Percentiles rank a stretch among this genome's conserved stretches.
Conservation (phyloP, 257 asterid genomes). For the Capsicum pubescens region DNA sequence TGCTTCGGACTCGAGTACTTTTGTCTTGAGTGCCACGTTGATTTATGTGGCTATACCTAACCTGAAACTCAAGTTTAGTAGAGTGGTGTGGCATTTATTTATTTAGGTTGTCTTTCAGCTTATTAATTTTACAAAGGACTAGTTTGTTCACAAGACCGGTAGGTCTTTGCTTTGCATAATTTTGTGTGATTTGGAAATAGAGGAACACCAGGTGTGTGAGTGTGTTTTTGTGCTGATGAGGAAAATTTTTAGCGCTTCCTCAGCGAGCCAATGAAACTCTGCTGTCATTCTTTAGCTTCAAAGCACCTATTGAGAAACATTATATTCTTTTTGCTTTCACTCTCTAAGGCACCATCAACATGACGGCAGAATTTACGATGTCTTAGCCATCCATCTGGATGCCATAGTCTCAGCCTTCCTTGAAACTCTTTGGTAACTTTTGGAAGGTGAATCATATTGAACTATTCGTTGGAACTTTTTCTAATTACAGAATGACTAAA, state of each 20-base stretch:
- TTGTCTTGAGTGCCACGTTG: background rate
- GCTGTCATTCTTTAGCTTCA: background rate
- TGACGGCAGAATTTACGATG: background rate
- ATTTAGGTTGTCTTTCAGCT: background rate
- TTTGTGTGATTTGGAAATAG: background rate
- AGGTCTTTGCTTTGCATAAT: background rate
- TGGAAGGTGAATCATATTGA: background rate
- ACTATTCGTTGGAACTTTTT: background rate
- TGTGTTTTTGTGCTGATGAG: background rate
- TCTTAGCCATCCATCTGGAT: background rate
- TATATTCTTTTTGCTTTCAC: background rate
- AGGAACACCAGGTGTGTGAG: background rate
- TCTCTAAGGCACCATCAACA: background rate
- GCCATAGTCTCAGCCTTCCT: background rate
- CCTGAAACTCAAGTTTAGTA: background rate
- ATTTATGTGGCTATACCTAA: background rate
- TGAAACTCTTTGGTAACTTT: background rate
- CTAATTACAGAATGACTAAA: conserved; percentile 8
- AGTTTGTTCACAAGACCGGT: background rate
- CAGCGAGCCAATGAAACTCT: background rate
- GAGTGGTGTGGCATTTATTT: background rate
- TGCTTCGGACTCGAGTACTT: background rate
- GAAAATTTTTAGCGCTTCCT: background rate
- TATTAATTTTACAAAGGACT: background rate
- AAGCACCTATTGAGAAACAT: background rate